Conservation (phyloP, 495 filamentous ascomycete genomes). For the Penicillium taxi region DNA sequence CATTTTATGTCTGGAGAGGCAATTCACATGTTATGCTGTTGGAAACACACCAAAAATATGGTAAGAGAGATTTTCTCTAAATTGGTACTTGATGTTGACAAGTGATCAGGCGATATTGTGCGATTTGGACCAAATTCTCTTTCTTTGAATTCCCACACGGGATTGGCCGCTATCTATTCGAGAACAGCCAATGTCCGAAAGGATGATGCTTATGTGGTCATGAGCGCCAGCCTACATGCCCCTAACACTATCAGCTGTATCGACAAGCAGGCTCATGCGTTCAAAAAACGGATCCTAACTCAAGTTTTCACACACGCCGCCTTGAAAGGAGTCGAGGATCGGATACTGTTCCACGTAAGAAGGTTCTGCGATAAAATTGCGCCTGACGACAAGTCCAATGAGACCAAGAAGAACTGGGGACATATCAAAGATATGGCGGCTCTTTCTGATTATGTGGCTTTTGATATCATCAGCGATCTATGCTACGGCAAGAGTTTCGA, state of each 20-base stretch:
- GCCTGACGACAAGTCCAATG: neutral
- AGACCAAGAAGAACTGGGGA: slow-evolving; percentile 3
- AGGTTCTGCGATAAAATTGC: neutral
- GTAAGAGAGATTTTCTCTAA: neutral
- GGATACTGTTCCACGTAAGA: neutral
- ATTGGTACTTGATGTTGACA: neutral
- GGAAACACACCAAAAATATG: slow-evolving; percentile 3
- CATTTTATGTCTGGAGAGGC: slow-evolving; percentile 1
- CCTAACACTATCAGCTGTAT: neutral
- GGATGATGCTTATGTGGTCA: neutral
- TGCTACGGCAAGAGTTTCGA: slow-evolving; percentile 16
- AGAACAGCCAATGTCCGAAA: neutral
- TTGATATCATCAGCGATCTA: slow-evolving; percentile 23
- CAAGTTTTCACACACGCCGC: neutral
- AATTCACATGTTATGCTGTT: neutral
- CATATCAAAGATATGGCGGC: slow-evolving; percentile 6
- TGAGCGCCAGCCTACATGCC: neutral
- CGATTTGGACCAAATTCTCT: slow-evolving; percentile 1
- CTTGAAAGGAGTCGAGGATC: neutral
- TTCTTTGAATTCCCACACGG: neutral
- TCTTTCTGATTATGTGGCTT: slow-evolving; percentile 13
- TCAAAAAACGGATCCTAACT: neutral
- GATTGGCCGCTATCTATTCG: neutral
- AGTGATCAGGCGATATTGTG: neutral
- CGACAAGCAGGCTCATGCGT: neutral